Base-by-base conservation (phyloP, 1,284 basidiomycete species). In the Cutaneotrichosporon sp. region DNA sequence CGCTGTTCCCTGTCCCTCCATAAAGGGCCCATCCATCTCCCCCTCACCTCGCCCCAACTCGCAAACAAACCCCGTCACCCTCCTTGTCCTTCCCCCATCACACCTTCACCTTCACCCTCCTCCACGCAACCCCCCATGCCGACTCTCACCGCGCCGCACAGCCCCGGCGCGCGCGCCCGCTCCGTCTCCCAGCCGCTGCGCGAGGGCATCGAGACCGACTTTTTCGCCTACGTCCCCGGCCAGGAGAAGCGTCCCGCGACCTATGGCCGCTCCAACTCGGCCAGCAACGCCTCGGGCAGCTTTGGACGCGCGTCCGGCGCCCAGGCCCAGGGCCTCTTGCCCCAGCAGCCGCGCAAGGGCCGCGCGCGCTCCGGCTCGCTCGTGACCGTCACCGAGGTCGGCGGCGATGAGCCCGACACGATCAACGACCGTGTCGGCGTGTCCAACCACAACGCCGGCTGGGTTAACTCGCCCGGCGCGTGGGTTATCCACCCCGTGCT, bases 391-490 rank as follows among this genome's bases (percentile, higher is more conserved):
- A 92, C 94, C 74, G 86, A 92, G 72, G 87, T 95, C 58, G 89
- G 88, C 42, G 88, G 88, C 69, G 85, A 88, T 67, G 86, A 87
- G 20, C 83, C 87, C 51, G 91, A 94, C 72, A 89, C 90, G 69
- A 82, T 87, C 5, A 85, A 91, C 22, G 92, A 80, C 63, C 70
- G 95, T 80, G 85, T 91, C 69, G 88, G 87, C 66, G 86, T 88
- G 47, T 84, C 87, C 56, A 97, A 98, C 77, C 87, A 92, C 71
- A 99, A 99, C 78, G 94, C 93, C 10, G 89, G 94, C 73, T 99
- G 95, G 95, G 97, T 99, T 73, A 97, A 99, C 76, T 87, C 91
- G 66, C 99, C 99, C 81, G 94, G 94, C 66, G 95, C 97, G 66
- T 99, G 95, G 95, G 83, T 95, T 69, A 98, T 99, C 67, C 95